Percentiles rank a stretch among this genome's conserved stretches.
These are phyloP conservation scores for Brasenia schreberi DNA, from an alignment of 164 flowering plant species.

Conservation along the genomic window DNA sequence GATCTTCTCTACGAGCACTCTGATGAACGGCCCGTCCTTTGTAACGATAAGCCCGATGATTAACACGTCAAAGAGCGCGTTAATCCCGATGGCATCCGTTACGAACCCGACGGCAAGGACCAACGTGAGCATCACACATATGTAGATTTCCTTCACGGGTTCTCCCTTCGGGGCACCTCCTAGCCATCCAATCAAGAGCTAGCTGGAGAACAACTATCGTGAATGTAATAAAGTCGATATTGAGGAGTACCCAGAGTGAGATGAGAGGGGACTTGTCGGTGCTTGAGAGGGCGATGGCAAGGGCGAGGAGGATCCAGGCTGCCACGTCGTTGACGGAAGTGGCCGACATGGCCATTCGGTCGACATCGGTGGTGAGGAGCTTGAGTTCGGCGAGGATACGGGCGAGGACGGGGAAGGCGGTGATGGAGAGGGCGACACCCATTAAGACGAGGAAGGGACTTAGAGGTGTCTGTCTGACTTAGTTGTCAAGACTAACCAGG, in stretches of 20 bases:
- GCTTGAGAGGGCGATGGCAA: neutral
- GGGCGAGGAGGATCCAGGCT: neutral
- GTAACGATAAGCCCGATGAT: conserved; percentile 41
- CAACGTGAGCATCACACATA: conserved; percentile 20
- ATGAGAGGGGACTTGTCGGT: neutral
- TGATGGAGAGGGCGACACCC: conserved; percentile 12
- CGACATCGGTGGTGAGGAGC: conserved; percentile 11
- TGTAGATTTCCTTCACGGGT: conserved; percentile 14
- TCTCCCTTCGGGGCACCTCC: conserved; percentile 13
- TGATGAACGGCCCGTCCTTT: conserved; percentile 21
- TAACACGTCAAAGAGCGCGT: conserved; percentile 36
- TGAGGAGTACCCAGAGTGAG: neutral
- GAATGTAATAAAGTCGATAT: conserved; percentile 6
- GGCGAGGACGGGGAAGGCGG: conserved; percentile 12
- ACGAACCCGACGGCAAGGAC: conserved; percentile 27
- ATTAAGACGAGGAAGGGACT: conserved; percentile 23
- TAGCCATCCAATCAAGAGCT: conserved; percentile 16
- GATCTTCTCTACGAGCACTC: conserved; percentile 17
- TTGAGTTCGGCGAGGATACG: conserved; percentile 14
- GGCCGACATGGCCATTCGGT: conserved; percentile 8
- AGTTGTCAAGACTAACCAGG: too few species aligned
- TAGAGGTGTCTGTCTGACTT: too few species aligned
- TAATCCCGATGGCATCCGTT: conserved; percentile 34
- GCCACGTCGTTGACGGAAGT: neutral
- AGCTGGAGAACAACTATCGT: conserved; percentile 21